These are phyloP conservation scores for Mycena citricolor DNA, from an alignment of 1,284 basidiomycete species.

Conservation along the genomic window DNA sequence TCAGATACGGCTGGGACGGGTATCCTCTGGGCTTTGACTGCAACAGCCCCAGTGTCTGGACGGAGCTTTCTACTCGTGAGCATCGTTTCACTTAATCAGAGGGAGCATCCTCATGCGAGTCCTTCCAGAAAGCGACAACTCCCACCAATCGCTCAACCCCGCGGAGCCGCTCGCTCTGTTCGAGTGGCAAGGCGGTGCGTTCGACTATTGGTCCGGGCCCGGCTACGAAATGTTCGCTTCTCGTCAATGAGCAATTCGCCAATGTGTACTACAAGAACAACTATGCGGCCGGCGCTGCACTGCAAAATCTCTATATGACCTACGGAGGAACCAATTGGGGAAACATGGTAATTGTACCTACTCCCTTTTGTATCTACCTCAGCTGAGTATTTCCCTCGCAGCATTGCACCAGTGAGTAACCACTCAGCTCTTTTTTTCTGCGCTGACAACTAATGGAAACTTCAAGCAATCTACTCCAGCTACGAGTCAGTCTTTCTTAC, in stretches of 20 bases:
- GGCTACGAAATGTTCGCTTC: slow-evolving; percentile 43
- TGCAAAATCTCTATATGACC: slow-evolving; percentile 44
- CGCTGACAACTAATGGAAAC: background rate
- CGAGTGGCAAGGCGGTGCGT: slow-evolving; percentile 40
- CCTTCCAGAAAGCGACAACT: slow-evolving; percentile 34
- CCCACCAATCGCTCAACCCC: slow-evolving; percentile 35
- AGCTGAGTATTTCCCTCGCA: background rate
- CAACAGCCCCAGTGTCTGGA: slow-evolving; percentile 46
- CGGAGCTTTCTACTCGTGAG: slow-evolving; percentile 36
- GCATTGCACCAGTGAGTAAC: slow-evolving; percentile 19
- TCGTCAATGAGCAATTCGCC: slow-evolving; percentile 46
- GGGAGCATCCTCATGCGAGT: background rate
- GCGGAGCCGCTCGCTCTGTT: slow-evolving; percentile 38
- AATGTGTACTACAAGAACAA: slow-evolving; percentile 45
- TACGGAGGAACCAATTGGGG: slow-evolving; percentile 52
- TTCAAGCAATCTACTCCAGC: slow-evolving; percentile 42
- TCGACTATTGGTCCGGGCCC: slow-evolving; percentile 37
- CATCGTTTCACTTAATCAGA: slow-evolving; percentile 15
- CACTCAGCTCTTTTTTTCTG: no score
- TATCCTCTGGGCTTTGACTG: slow-evolving; percentile 55
- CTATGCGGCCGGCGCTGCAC: slow-evolving; percentile 38
- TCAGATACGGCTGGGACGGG: slow-evolving; percentile 46
- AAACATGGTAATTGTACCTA: slow-evolving; percentile 31
- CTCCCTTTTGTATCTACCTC: no score
- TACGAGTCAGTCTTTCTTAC: slow-evolving; percentile 35